phyloP scores from a whole-genome alignment of 2,329 filamentous ascomycete genomes.

The Ophiocordyceps unilateralis region DNA sequence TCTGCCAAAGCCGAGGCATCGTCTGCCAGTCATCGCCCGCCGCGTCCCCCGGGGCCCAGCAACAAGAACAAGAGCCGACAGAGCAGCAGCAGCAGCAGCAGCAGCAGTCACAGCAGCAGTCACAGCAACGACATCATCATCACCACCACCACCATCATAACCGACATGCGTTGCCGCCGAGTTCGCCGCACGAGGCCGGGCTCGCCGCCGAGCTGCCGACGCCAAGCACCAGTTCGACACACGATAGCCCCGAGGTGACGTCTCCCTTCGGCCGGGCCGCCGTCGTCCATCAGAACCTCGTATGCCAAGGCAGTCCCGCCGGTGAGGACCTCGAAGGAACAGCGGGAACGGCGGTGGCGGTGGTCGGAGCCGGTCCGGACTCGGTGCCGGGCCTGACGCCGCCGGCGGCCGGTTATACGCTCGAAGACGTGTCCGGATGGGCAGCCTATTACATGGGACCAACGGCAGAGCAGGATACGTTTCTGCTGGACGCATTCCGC shows the following conservation, averaged over 20 bases:
- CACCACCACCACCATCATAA: neutral
- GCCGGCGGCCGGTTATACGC: conserved; percentile 10
- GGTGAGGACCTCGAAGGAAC: neutral
- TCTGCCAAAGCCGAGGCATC: conserved; percentile 17
- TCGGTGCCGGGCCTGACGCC: neutral
- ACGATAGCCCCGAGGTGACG: conserved; percentile 1
- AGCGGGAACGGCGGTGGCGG: neutral
- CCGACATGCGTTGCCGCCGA: neutral
- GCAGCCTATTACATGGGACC: conserved; percentile 28
- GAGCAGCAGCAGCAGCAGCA: neutral
- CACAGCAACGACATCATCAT: neutral
- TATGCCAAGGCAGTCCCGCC: conserved; percentile 1
- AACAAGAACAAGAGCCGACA: neutral
- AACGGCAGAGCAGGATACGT: conserved; percentile 27
- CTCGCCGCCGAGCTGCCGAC: conserved; percentile 1
- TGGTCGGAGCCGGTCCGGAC: neutral
- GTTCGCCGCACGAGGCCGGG: neutral
- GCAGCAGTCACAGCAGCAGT: neutral
- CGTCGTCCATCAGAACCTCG: conserved; percentile 10
- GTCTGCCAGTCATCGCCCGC: conserved; percentile 14
- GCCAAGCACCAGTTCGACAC: conserved; percentile 1
- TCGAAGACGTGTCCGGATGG: conserved; percentile 22
- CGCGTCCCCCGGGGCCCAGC: neutral
- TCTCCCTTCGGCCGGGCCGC: conserved; percentile 4
- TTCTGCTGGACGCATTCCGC: conserved; percentile 27